Base-by-base conservation (phyloP, 1,284 basidiomycete genomes). In the Ganoderma lingzhi region DNA sequence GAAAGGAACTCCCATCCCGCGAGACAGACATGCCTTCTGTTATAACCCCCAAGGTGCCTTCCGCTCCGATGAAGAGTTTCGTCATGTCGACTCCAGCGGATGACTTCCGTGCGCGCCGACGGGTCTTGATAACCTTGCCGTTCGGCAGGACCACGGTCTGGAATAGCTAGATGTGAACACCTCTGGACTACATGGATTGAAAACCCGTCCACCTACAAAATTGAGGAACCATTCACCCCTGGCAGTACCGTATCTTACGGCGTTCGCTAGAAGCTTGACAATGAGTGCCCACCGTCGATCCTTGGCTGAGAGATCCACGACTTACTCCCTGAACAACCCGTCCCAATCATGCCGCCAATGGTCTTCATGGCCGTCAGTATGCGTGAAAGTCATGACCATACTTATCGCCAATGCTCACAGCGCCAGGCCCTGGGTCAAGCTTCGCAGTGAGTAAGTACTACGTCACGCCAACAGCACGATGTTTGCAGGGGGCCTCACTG, bases 61-160 rank as follows among this genome's bases (percentile, higher is more conserved):
- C 97, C 0, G 96, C 94, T 23, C 97, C 96, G 64, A 98, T 93
- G 82, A 98, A 98, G 17, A 98, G 81, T 75, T 97, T 96, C 1
- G 96, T 97, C 1, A 90, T 84, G 76, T 99, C 96, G 66, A 95
- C 96, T 1, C 97, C 97, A 0, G 96, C 96, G 0, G 94, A 92
- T 0, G 94, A 97, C 79, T 98, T 98, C 61, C 93, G 85, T 0
- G 97, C 93, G 44, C 95, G 84, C 51, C 90, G 86, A 2, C 97
- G 89, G 0, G 97, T 99, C 79, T 97, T 97, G 79, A 98, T 96
- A 19, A 98, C 93, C 77, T 98, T 90, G 1, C 97, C 97, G 19
- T 89, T 92, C 1, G 97, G 94, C 2, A 98, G 85, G 0, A 98
- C 96, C 6, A 96, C 93, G 0, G 94, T 97, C 91, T 96, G 4